Percentiles rank a stretch among this genome's conserved stretches.
These are phyloP conservation scores for Crucihimalaya himalaica DNA, from an alignment of 345 rosid species.

Conservation along the genomic window DNA sequence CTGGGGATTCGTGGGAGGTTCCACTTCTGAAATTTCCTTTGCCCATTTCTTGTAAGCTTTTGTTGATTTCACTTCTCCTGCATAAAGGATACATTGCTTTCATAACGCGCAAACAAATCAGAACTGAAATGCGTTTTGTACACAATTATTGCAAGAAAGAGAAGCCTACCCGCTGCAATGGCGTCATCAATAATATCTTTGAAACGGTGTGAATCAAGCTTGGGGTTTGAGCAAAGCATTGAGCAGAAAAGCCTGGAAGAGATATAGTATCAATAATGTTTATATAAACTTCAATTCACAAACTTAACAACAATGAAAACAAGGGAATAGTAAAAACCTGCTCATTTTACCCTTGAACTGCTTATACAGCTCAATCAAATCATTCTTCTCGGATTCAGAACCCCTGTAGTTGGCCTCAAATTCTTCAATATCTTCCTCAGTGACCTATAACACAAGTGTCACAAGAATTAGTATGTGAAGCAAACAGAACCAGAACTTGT, in stretches of 20 bases:
- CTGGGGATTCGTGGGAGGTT: constrained; percentile 72
- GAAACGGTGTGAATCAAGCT: constrained; percentile 90
- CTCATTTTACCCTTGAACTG: constrained; percentile 76
- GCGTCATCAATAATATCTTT: constrained; percentile 75
- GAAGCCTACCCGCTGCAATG: constrained; percentile 59
- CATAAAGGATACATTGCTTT: constrained; percentile 1
- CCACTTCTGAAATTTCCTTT: constrained; percentile 54
- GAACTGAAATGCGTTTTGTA: neutral
- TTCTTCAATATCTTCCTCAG: constrained; percentile 85
- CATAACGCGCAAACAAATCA: constrained; percentile 4
- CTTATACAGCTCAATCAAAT: constrained; percentile 69
- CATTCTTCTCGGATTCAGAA: constrained; percentile 88
- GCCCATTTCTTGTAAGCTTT: constrained; percentile 89
- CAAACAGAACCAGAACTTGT: neutral
- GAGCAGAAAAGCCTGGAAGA: constrained; percentile 79
- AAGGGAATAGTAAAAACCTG: constrained; percentile 48
- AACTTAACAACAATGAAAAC: neutral
- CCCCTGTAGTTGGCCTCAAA: constrained; percentile 90
- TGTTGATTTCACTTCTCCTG: constrained; percentile 74
- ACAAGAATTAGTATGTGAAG: constrained; percentile 3
- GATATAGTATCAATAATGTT: neutral
- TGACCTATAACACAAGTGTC: constrained; percentile 48
- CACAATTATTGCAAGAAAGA: neutral
- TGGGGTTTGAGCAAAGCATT: constrained; percentile 87
- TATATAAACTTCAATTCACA: neutral